These are phyloP conservation scores for Alternaria rosae DNA, from an alignment of 2,329 filamentous ascomycete species.

Conservation along the genomic window DNA sequence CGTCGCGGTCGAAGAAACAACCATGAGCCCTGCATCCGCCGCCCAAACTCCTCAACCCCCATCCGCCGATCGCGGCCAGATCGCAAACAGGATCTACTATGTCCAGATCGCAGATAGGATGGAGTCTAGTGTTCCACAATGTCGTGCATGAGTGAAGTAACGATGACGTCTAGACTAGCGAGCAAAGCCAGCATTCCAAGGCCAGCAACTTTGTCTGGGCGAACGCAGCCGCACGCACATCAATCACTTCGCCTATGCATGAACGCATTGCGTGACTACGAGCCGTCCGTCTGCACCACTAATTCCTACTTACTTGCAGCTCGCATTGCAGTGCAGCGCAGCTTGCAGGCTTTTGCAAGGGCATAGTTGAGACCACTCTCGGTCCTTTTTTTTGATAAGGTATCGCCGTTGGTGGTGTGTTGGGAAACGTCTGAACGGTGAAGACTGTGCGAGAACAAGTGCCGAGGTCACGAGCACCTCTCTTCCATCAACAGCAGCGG, in stretches of 20 bases:
- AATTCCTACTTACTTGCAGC: constrained; percentile 15
- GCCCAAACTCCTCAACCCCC: constrained; percentile 5
- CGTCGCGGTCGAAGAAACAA: constrained; percentile 4
- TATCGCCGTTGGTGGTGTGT: constrained; percentile 13
- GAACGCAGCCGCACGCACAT: constrained; percentile 15
- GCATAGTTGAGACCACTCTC: background rate
- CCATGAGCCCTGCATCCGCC: background rate
- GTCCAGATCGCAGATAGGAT: constrained; percentile 2
- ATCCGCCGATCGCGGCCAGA: constrained; percentile 11
- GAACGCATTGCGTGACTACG: constrained; percentile 11
- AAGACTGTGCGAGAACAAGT: constrained; percentile 12
- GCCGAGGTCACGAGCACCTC: constrained; percentile 26
- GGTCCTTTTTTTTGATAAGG: constrained; percentile 4
- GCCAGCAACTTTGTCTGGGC: constrained; percentile 1
- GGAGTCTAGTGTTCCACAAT: constrained; percentile 7
- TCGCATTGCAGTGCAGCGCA: constrained; percentile 5
- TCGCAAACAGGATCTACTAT: constrained; percentile 2
- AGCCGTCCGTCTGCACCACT: constrained; percentile 20
- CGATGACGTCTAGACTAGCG: constrained; percentile 44
- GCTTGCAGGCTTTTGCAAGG: background rate
- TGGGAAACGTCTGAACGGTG: constrained; percentile 12
- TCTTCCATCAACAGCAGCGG: constrained; percentile 3
- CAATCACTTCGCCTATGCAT: constrained; percentile 25
- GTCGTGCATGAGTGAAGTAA: constrained; percentile 30
- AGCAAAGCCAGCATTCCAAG: constrained; percentile 11